Evolutionary conservation across 441 rosid genomes (phyloP), one percentile per base, ranked within the genome.

Genomic region (Corymbia citriodora): DNA sequence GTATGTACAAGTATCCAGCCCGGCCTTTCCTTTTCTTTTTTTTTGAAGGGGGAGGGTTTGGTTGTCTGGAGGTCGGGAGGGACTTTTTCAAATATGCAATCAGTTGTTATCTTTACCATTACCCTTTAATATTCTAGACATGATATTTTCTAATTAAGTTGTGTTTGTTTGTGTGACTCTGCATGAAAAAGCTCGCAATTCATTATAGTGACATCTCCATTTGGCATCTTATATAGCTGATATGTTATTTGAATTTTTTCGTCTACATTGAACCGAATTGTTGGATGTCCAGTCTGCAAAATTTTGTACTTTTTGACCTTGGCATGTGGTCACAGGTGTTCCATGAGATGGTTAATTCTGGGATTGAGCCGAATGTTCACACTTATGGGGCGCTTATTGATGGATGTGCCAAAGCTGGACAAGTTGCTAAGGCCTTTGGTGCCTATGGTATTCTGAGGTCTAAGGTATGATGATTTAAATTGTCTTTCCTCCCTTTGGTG

Each of bases 401-500:
- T 96, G 99, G 99, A 86, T 98, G 99, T 94, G 99, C 96, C 55
- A 96, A 94, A 95, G 99, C 96, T 83, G 99, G 99, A 89, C 99
- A 98, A 94, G 95, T 98, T 88, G 98, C 99, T 57, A 98, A 98
- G 94, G 99, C 99, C 74, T 98, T 98, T 95, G 99, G 99, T 93
- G 99, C 99, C 88, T 97, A 98, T 92, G 99, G 99, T 40, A 96
- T 98, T 93, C 91, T 98, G 96, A 97, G 99, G 94, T 96, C 99
- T 88, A 98, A 98, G 99, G 99, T 98, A 95, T 91, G 90, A 88
- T 88, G 59, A 88, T 82, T 49, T 68, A 70, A 59, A 88, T 40
- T 87, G 45, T 45, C 29, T 17, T 79, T 68, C 86, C 87, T 45
- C 18, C 87, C 89, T 87, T 86, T 27, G 49, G 19, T 74, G 29